Evolutionary conservation across 169 alveolate genomes (phyloP), one percentile per base, ranked within the genome.

Genomic region (Besnoitia besnoiti): DNA sequence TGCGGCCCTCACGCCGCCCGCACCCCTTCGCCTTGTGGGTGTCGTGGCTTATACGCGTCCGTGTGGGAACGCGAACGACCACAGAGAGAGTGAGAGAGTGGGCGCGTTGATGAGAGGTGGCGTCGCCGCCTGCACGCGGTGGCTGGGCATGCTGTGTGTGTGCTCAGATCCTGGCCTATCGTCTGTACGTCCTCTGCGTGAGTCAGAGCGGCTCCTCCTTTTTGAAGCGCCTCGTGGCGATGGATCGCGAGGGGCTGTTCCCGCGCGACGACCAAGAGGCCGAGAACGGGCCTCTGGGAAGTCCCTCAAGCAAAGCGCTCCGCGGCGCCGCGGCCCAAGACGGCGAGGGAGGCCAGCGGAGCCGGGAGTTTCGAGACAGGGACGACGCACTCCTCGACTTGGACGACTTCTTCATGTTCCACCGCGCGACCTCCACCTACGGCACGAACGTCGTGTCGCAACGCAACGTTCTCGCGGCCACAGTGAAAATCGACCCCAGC

Each of bases 141-240:
- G 37, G 10, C 33, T 24, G 40, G 44, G 19, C 40, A 10, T 76
- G 55, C n/a, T 77, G 19, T n/a, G 12, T 55, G 5, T 55, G 12
- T 55, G 4, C 46, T 73, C 46, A 73, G 82, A 42, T 42, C 82
- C 19, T 77, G 33, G 87, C 87, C n/a, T 77, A 77, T 42, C 87
- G 87, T 12, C 59, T 77, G 61, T 42, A 77, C 59, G 61, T 77
- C 40, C 87, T 77, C 55, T 77, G 87, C 55, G 87, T 77, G 40
- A 40, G 87, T 35, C 87, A 77, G 40, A 77, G 87, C 59, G 87
- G 87, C 87, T 39, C 87, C 40, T 1, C 37, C 27, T 27, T 37
- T 27, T 55, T 77, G 2, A 37, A 40, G 87, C 40, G 16, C 19
- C 87, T 77, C n/a, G 87, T 55, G 19, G 61, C 40, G 35, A 39